Evolutionary conservation across 2,329 filamentous ascomycete species (phyloP).

Genomic region (Aureobasidium melanogenum): DNA sequence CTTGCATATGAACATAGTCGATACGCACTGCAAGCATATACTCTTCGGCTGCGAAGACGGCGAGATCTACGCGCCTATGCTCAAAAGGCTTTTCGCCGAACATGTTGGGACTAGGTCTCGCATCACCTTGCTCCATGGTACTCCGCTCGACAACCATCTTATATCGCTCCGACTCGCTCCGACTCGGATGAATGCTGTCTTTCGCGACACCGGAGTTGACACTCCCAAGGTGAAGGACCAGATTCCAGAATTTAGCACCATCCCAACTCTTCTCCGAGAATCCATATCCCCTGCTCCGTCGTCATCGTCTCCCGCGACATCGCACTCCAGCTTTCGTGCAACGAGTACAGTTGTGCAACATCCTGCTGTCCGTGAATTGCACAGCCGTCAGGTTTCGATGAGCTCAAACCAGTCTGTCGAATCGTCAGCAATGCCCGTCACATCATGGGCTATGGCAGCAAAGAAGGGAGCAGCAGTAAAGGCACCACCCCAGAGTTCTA

Average conservation of each 20-base stretch:
- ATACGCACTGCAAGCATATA: slow-evolving; percentile 53
- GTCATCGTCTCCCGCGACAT: slow-evolving; percentile 1
- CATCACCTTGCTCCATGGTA: slow-evolving; percentile 48
- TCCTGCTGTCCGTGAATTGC: not conserved
- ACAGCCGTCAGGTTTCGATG: not conserved
- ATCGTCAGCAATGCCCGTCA: not conserved
- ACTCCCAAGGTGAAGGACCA: slow-evolving; percentile 12
- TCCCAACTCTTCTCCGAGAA: not conserved
- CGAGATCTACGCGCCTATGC: slow-evolving; percentile 43
- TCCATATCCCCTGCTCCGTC: not conserved
- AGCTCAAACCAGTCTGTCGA: not conserved
- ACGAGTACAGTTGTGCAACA: not conserved
- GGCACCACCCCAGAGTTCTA: not conserved
- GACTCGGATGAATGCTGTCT: slow-evolving; percentile 43
- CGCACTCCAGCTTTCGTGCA: not conserved
- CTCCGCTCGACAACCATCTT: slow-evolving; percentile 47
- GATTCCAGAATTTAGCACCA: not conserved
- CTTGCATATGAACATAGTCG: slow-evolving; percentile 47
- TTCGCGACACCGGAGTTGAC: slow-evolving; percentile 44
- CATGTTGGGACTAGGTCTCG: slow-evolving; percentile 37
- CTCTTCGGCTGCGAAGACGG: slow-evolving; percentile 52
- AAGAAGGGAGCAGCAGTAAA: slow-evolving; percentile 8
- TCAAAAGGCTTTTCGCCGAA: slow-evolving; percentile 39
- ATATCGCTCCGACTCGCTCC: slow-evolving; percentile 41
- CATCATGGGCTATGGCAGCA: slow-evolving; percentile 3